phyloP scores from a whole-genome alignment of 306 rosid genomes.

The Rosa lucieae region DNA sequence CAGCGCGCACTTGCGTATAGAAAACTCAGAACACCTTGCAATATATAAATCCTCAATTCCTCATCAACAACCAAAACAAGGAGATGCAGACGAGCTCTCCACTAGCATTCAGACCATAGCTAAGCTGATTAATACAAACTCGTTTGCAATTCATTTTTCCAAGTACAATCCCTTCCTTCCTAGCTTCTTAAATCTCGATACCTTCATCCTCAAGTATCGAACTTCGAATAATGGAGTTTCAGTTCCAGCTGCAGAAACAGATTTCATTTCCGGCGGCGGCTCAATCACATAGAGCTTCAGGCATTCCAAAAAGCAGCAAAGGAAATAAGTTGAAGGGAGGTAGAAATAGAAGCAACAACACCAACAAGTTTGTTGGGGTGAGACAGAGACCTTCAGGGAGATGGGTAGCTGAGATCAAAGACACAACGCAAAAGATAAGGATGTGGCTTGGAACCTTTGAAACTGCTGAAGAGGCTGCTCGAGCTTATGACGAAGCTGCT shows the following conservation, averaged over 20 bases:
- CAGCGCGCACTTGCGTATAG: slow-evolving; percentile 30
- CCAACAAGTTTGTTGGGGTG: slow-evolving; percentile 83
- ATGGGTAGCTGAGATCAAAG: slow-evolving; percentile 99
- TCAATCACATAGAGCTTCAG: slow-evolving; percentile 33
- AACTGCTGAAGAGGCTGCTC: slow-evolving; percentile 95
- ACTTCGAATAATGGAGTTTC: slow-evolving; percentile 60
- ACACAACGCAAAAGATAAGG: slow-evolving; percentile 86
- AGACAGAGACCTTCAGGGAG: slow-evolving; percentile 98
- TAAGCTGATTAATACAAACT: background rate
- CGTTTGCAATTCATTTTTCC: background rate
- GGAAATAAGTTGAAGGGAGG: slow-evolving; percentile 52
- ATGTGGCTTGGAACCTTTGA: slow-evolving; percentile 99
- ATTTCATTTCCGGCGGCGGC: slow-evolving; percentile 50
- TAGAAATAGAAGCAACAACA: slow-evolving; percentile 37
- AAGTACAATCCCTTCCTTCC: background rate
- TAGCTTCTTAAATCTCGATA: background rate
- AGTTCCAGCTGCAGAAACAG: slow-evolving; percentile 53
- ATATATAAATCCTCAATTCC: slow-evolving; percentile 15
- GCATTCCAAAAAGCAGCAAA: slow-evolving; percentile 27
- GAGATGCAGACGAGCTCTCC: slow-evolving; percentile 31
- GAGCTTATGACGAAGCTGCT: slow-evolving; percentile 95
- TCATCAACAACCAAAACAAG: slow-evolving; percentile 28
- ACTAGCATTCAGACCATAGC: background rate
- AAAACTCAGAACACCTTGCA: slow-evolving; percentile 35
- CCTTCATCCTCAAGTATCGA: background rate